Conservation (phyloP, 768 basidiomycete genomes). For the Hericium coralloides region DNA sequence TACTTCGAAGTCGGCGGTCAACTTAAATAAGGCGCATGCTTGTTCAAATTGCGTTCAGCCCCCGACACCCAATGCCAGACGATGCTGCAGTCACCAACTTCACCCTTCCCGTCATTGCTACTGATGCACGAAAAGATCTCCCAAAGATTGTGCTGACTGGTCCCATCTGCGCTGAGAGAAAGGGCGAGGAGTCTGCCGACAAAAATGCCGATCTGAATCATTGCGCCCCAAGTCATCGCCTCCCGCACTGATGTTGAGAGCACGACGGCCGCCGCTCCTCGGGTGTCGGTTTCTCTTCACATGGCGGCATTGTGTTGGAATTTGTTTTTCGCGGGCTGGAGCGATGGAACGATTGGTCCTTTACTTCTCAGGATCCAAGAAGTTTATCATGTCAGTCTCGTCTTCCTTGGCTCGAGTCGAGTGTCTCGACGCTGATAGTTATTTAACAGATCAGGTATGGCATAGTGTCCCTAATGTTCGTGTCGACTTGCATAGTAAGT, state of each 20-base stretch:
- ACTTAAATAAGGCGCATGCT: no score
- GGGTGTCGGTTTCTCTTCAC: background rate
- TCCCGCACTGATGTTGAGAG: background rate
- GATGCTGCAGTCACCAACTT: no score
- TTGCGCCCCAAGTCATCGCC: background rate
- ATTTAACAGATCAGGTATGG: slow-evolving; percentile 20
- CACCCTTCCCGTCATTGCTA: no score
- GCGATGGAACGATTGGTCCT: slow-evolving; percentile 53
- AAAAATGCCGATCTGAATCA: background rate
- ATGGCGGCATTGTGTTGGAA: background rate
- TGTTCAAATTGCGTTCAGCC: no score
- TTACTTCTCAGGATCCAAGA: slow-evolving; percentile 65
- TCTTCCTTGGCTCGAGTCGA: background rate
- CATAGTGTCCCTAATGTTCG: slow-evolving; percentile 13
- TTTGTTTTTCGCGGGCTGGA: slow-evolving; percentile 1
- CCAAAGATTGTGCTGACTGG: background rate
- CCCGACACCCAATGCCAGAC: no score
- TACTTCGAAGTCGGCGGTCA: no score
- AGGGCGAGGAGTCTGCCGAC: background rate
- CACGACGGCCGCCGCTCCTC: background rate
- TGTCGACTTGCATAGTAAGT: slow-evolving; percentile 2
- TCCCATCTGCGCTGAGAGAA: background rate
- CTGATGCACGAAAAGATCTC: background rate
- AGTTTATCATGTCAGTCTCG: slow-evolving; percentile 30
- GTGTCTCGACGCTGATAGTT: slow-evolving; percentile 40